These are phyloP conservation scores for Picochlorum sp. DNA, from an alignment of 139 green algal genomes.

Conservation along the genomic window DNA sequence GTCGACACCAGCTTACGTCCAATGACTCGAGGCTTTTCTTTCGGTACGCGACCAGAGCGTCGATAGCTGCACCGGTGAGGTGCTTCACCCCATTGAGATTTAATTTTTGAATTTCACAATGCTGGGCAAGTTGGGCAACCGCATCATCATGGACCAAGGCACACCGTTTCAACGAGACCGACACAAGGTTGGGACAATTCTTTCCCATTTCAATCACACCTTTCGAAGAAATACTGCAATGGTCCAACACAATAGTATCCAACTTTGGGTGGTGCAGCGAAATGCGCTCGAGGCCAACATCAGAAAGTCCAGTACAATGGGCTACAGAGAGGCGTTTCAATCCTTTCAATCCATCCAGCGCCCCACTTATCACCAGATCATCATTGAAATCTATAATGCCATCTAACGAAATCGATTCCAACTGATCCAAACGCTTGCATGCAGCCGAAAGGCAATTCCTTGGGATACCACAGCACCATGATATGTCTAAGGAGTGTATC, in stretches of 20 bases:
- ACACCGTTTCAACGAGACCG: slow-evolving; percentile 41
- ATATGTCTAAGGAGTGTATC: slow-evolving; percentile 35
- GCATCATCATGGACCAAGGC: slow-evolving; percentile 29
- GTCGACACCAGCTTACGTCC: slow-evolving; percentile 45
- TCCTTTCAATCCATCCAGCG: not conserved
- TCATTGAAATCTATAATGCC: slow-evolving; percentile 13
- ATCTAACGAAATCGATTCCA: slow-evolving; percentile 38
- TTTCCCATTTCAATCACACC: not conserved
- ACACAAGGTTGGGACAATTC: slow-evolving; percentile 7
- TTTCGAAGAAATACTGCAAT: not conserved
- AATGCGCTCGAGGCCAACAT: slow-evolving; percentile 4
- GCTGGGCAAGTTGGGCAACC: slow-evolving; percentile 23
- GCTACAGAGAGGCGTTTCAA: slow-evolving; percentile 23
- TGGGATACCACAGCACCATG: slow-evolving; percentile 42
- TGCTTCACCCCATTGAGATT: slow-evolving; percentile 19
- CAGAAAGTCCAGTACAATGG: slow-evolving; percentile 15
- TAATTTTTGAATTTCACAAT: slow-evolving; percentile 22
- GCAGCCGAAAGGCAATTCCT: slow-evolving; percentile 15
- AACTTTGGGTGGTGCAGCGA: not conserved
- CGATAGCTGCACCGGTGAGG: slow-evolving; percentile 9
- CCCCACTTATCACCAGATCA: not conserved
- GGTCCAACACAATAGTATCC: not conserved
- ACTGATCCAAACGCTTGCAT: slow-evolving; percentile 14
- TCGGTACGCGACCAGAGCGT: not conserved
- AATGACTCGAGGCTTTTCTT: slow-evolving; percentile 23